Conservation (phyloP, 2,329 filamentous ascomycete genomes). For the Chaetomium sp. region DNA sequence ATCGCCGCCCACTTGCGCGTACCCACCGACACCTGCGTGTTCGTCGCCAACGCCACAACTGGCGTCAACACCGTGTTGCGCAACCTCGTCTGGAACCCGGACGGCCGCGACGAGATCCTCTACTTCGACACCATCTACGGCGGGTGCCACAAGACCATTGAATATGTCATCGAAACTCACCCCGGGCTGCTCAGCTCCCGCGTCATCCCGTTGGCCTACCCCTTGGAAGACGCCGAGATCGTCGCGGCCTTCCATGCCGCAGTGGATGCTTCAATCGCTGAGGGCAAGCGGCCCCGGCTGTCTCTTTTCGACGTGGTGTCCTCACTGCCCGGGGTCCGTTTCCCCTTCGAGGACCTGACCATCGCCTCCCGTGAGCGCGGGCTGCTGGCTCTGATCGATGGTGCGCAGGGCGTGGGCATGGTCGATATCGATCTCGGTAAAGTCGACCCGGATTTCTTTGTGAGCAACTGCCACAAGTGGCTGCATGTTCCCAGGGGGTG, state of each 20-base stretch:
- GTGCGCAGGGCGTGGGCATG: constrained; percentile 78
- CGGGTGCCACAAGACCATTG: constrained; percentile 66
- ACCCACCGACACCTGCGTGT: constrained; percentile 60
- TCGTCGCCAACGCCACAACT: constrained; percentile 75
- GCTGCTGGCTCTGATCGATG: constrained; percentile 72
- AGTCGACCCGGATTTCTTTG: constrained; percentile 77
- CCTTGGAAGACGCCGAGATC: constrained; percentile 62
- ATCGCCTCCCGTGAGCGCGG: constrained; percentile 58
- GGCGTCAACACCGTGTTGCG: constrained; percentile 75
- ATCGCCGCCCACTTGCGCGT: constrained; percentile 62
- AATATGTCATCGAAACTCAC: constrained; percentile 63
- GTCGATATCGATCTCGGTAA: constrained; percentile 60
- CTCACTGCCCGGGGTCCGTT: constrained; percentile 68
- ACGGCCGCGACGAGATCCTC: constrained; percentile 71
- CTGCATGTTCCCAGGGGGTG: constrained; percentile 72
- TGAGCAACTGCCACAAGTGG: constrained; percentile 90
- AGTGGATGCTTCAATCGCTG: constrained; percentile 44
- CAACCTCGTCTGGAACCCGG: constrained; percentile 59
- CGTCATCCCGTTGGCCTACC: constrained; percentile 59
- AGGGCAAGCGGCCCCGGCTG: constrained; percentile 58
- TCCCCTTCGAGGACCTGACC: constrained; percentile 69
- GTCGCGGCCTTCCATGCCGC: constrained; percentile 53
- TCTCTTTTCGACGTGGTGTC: constrained; percentile 77
- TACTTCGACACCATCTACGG: constrained; percentile 76
- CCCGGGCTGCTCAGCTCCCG: constrained; percentile 37